Base-by-base conservation (phyloP, 805 yeast species). In the Ogataea nonfermentans region DNA sequence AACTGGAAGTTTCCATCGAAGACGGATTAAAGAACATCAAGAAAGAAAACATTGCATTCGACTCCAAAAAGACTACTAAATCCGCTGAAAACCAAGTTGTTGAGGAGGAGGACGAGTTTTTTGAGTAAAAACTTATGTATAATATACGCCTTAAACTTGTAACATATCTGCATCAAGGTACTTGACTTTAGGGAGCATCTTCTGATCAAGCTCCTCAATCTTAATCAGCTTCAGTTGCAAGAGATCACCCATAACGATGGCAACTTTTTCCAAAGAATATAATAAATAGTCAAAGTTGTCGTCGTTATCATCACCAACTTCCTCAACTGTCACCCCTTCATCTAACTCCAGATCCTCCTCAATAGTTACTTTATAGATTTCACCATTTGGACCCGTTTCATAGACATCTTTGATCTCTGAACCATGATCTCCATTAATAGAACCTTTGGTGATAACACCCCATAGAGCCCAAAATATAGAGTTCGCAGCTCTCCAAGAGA, bases 391-490 rank as follows among this genome's bases (percentile, higher is more conserved):
- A 4, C 84, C 86, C n/a, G 67, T 51, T 40, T 68, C 73, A 22
- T 64, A 38, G 62, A 29, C 44, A 28, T 42, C 38, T 12, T 31
- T 12, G 12, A 24, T 10, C 4, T 11, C 19, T 22, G 19, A 16
- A 4, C 17, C 12, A 3, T 10, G 24, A n/a, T 35, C 38, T 4
- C 24, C 32, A 15, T 32, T 47, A 13, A 57, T 34, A 3, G 55
- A 36, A 13, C 64, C 64, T 23, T 47, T 50, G 29, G 56, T 55
- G 24, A 93, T 74, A 29, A 93, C 72, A 1, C 95, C 98, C 99
- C 99, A 91, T 19, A 90, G 57, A 4, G 83, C 73, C 99, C 99
- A 91, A 56, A 74, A 77, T 8, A 85, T 68, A 34, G 83, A 83
- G 15, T 78, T 91, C 0, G 87, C 68, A 1, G 95, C 79, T 54